Evolutionary conservation across 768 basidiomycete species (phyloP), one percentile per base, ranked within the genome.

Genomic region (Suillus ampliporus): DNA sequence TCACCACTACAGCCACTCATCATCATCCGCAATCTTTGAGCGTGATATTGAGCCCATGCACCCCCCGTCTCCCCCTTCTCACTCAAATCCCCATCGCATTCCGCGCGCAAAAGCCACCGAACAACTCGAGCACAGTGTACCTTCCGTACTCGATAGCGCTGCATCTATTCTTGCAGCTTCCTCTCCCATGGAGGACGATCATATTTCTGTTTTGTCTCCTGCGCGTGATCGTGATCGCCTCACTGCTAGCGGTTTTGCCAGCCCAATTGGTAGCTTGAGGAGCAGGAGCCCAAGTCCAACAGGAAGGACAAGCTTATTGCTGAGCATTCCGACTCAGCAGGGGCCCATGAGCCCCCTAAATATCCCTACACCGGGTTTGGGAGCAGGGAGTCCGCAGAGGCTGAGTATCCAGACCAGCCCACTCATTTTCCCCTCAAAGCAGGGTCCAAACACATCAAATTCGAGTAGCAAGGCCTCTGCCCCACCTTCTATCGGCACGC

Each of bases 11-110:
- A 65, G 68, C 1, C 86, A 91, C 69, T 94, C 92, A 0, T 92
- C 91, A 0, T 92, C 91, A 0, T 94, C 92, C 1, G 93, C 94
- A 41, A 96, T 95, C 61, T 96, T 96, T 64, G 94, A 96, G 76
- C 87, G 94, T 40, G 94, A 96, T 73, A 94, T 96, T 65, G 94
- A 95, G 67, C 89, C 89, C 17, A 59, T 76, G 1, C 69, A 71
- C 6, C 71, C 74, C 0, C 70, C 72, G 67, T 83, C 77, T 38
- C 83, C 69, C 63, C 76, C 61, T 50, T 57, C 74, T 76, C 68
- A 78, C 74, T 71, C 68, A 31, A 89, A 92, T 69, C 91, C 92
- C 0, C 92, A 92, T 72, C 85, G 89, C 34, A 89, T 87, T 57
- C 84, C 91, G 0, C 83, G 91, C 44, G 85, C 88, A 21, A 90